A percentile compares a stretch with the other conserved stretches of the same genome.
These are phyloP conservation scores for Oryza nivara DNA, from an alignment of 176 grass and related monocot species.

Conservation along the genomic window DNA sequence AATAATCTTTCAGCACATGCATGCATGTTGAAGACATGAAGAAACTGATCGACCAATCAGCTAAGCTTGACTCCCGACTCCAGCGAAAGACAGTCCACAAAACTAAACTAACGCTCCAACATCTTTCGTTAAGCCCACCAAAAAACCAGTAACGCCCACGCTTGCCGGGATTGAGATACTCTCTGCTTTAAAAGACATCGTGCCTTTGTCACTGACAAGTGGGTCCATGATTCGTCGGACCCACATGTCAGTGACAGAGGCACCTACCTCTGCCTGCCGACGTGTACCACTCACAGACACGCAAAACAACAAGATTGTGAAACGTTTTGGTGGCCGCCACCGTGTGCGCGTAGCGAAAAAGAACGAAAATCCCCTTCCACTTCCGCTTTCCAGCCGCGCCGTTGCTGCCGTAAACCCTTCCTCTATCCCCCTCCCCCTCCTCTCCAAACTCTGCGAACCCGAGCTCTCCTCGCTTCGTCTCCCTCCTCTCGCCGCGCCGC, in stretches of 20 bases:
- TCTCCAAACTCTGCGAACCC: neutral
- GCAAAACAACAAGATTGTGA: slow-evolving; percentile 16
- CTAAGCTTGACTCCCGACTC: too few species aligned
- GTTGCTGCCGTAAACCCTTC: slow-evolving; percentile 40
- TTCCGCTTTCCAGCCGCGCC: neutral
- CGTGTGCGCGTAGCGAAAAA: slow-evolving; percentile 31
- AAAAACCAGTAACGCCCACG: neutral
- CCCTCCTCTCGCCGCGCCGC: slow-evolving; percentile 22
- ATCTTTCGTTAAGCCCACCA: too few species aligned
- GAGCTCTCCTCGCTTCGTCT: neutral
- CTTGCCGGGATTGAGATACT: too few species aligned
- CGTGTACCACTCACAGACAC: neutral
- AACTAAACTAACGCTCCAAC: too few species aligned
- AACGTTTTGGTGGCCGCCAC: neutral
- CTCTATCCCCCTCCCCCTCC: slow-evolving; percentile 6
- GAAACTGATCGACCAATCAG: too few species aligned
- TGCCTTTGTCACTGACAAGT: too few species aligned
- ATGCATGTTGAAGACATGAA: too few species aligned
- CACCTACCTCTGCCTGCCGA: neutral
- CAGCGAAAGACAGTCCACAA: too few species aligned
- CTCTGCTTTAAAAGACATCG: too few species aligned
- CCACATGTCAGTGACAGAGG: too few species aligned
- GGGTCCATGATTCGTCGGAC: too few species aligned
- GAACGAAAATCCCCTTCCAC: neutral
- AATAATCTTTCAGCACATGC: too few species aligned